Conservation (phyloP, 1,139 yeast genomes). For the Pichia sp. region DNA sequence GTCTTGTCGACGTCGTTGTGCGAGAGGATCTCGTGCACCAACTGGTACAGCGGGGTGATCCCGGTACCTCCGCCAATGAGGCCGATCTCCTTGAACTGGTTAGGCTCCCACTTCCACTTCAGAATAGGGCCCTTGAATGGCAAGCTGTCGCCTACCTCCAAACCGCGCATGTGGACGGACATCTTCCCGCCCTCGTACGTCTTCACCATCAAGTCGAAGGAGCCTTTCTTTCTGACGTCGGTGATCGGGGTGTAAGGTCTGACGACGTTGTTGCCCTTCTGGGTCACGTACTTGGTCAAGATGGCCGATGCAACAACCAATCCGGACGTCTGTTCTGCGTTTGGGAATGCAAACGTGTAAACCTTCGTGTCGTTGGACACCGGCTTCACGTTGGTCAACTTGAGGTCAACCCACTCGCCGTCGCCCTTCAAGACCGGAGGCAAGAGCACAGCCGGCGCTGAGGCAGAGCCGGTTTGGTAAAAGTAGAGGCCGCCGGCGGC, state of each 20-base stretch:
- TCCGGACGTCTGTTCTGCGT: constrained; percentile 68
- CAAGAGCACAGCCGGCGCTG: constrained; percentile 30
- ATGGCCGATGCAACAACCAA: constrained; percentile 76
- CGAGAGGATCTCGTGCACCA: constrained; percentile 58
- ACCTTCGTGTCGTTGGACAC: constrained; percentile 63
- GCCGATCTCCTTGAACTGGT: constrained; percentile 72
- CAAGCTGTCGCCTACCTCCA: constrained; percentile 76
- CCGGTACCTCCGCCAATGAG: constrained; percentile 97
- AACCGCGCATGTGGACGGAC: constrained; percentile 65
- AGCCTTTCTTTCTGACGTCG: constrained; percentile 65
- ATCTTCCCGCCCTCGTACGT: constrained; percentile 81
- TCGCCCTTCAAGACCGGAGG: constrained; percentile 58
- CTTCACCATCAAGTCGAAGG: constrained; percentile 78
- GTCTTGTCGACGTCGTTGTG: constrained; percentile 81
- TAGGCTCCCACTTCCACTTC: constrained; percentile 90
- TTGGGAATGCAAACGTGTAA: constrained; percentile 68
- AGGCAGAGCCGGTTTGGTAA: constrained; percentile 31
- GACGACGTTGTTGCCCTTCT: constrained; percentile 81
- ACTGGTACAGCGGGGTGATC: constrained; percentile 90
- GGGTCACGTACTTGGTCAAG: constrained; percentile 74
- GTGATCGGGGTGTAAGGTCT: constrained; percentile 96
- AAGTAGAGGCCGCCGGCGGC: constrained; percentile 49
- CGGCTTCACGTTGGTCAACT: constrained; percentile 53
- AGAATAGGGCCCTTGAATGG: constrained; percentile 92
- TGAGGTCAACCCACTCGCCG: constrained; percentile 77